These are phyloP conservation scores for Candida insectalens DNA, from an alignment of 805 yeast genomes.

Conservation along the genomic window DNA sequence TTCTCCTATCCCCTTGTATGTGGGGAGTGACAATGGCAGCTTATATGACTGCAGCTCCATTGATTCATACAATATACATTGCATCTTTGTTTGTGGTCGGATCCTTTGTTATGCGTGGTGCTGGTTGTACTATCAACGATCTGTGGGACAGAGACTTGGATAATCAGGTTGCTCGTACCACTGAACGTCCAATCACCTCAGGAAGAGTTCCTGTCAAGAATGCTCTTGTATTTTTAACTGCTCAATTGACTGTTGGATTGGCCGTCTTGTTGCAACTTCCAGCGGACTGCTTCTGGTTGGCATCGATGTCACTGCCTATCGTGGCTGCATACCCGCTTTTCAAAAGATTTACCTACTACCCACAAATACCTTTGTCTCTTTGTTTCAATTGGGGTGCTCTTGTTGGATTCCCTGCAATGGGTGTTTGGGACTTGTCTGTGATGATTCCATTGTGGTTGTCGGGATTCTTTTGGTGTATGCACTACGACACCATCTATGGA, in stretches of 20 bases:
- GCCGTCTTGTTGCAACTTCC: conserved; percentile 69
- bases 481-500: conserved; percentile 92
- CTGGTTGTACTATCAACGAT: conserved; percentile 95
- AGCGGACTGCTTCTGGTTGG: conserved; percentile 68
- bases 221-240: conserved; percentile 63
- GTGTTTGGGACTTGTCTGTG: conserved; percentile 64
- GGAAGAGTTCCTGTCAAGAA: conserved; percentile 65
- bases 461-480: conserved; percentile 87
- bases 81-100: conserved; percentile 73
- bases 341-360: conserved; percentile 92
- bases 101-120: conserved; percentile 88
- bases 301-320: conserved; percentile 69
- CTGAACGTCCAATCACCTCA: conserved; percentile 87
- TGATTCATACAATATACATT: conserved; percentile 50
- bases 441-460: conserved; percentile 73
- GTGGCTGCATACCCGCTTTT: conserved; percentile 87
- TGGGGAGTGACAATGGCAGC: conserved; percentile 95
- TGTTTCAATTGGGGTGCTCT: conserved; percentile 94
- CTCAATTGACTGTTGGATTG: conserved; percentile 66
- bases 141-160: conserved; percentile 78
- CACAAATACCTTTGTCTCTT: conserved; percentile 72
- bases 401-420: conserved; percentile 94
- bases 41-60: conserved; percentile 57
- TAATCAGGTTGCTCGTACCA: conserved; percentile 76
- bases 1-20: conserved; percentile 73